These are phyloP conservation scores for Antrodiella citrinella DNA, from an alignment of 768 basidiomycete genomes.

Conservation along the genomic window DNA sequence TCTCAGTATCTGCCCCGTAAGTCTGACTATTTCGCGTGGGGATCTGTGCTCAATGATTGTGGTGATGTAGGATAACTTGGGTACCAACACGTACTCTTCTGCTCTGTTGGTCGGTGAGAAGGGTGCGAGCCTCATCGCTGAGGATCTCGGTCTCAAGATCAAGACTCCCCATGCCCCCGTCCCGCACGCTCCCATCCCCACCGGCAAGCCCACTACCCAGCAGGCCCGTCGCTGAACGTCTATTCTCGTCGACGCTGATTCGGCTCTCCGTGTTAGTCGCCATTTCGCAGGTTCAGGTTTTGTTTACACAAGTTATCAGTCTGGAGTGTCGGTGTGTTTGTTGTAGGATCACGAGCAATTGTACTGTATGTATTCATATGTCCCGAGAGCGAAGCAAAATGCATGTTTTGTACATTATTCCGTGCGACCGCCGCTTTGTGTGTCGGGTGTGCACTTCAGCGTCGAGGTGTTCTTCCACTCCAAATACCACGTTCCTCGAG, in stretches of 20 bases:
- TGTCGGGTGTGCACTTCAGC: too few species aligned
- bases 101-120: slow-evolving; percentile 66
- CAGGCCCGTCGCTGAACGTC: slow-evolving; percentile 10
- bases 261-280: not conserved
- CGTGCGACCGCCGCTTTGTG: too few species aligned
- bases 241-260: too few species aligned
- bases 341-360: too few species aligned
- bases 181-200: slow-evolving; percentile 48
- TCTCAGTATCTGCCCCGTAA: slow-evolving; percentile 63
- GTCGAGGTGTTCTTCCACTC: too few species aligned
- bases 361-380: not conserved
- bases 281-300: not conserved
- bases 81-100: slow-evolving; percentile 67
- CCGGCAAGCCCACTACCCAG: slow-evolving; percentile 21
- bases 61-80: slow-evolving; percentile 48
- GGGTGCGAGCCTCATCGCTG: slow-evolving; percentile 50
- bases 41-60: slow-evolving; percentile 6
- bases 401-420: too few species aligned
- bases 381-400: too few species aligned
- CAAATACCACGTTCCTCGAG: too few species aligned
- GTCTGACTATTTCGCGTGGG: slow-evolving; percentile 19
- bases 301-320: too few species aligned
- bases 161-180: slow-evolving; percentile 58
- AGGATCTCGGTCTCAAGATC: slow-evolving; percentile 61
- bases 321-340: too few species aligned